These are phyloP conservation scores for Phascolomyces articulosus DNA, from an alignment of 371 early-diverging fungal species.

Conservation along the genomic window DNA sequence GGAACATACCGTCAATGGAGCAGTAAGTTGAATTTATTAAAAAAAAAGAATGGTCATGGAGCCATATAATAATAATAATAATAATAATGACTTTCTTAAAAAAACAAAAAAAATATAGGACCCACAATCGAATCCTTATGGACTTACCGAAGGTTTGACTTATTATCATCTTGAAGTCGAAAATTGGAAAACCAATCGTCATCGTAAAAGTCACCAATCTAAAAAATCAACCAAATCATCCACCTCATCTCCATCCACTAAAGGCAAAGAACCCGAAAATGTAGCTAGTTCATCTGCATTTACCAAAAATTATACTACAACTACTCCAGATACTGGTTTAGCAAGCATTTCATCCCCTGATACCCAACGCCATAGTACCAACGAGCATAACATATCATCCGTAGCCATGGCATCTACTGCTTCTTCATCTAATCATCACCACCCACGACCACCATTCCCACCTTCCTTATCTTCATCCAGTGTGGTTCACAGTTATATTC, in stretches of 20 bases:
- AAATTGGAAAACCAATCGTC: constrained; percentile 36
- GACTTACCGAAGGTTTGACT: constrained; percentile 60
- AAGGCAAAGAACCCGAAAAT: constrained; percentile 8
- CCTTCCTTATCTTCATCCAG: constrained; percentile 20
- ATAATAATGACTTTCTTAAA: not conserved
- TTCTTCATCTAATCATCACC: not conserved
- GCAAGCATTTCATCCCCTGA: constrained; percentile 17
- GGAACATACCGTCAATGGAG: constrained; percentile 48
- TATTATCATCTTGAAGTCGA: constrained; percentile 67
- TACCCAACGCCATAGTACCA: not conserved
- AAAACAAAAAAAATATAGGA: constrained; percentile 14
- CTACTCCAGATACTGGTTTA: constrained; percentile 21
- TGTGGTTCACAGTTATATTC: constrained; percentile 24
- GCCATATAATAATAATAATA: too few species aligned
- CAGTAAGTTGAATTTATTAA: too few species aligned
- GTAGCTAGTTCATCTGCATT: not conserved
- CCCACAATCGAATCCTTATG: constrained; percentile 64
- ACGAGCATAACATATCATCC: not conserved
- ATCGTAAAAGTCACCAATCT: constrained; percentile 5
- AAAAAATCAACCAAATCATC: not conserved
- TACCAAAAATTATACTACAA: not conserved
- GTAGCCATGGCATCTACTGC: not conserved
- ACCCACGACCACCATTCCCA: constrained; percentile 5
- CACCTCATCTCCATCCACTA: not conserved
- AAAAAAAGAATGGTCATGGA: too few species aligned